These are phyloP conservation scores for Scalesia atractyloides DNA, from an alignment of 129 eudicot genomes.

Conservation along the genomic window DNA sequence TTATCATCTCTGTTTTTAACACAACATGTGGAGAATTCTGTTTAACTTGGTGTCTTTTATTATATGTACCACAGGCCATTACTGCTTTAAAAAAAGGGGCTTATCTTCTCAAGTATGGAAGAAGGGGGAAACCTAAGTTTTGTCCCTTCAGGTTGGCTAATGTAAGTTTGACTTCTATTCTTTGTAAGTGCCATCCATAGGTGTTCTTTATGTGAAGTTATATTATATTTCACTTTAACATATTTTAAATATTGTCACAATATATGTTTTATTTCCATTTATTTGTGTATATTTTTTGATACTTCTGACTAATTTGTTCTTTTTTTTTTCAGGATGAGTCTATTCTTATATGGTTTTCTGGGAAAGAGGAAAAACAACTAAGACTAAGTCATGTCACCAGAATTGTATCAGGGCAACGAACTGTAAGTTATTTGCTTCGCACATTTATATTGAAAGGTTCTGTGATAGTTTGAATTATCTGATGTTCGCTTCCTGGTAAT, in stretches of 20 bases:
- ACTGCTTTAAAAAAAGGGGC: slow-evolving; percentile 94
- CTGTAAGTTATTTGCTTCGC: slow-evolving; percentile 57
- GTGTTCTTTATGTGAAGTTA: not conserved
- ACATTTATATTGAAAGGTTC: slow-evolving; percentile 7
- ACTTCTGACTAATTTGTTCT: not conserved
- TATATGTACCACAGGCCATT: slow-evolving; percentile 61
- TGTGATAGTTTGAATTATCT: not conserved
- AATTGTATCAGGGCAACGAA: slow-evolving; percentile 96
- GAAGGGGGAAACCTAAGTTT: slow-evolving; percentile 98
- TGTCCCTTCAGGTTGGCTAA: slow-evolving; percentile 91
- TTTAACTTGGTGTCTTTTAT: slow-evolving; percentile 17
- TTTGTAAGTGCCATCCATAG: not conserved
- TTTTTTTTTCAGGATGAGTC: slow-evolving; percentile 81
- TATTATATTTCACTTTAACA: slow-evolving; percentile 1
- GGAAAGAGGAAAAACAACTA: slow-evolving; percentile 88
- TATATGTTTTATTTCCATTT: not conserved
- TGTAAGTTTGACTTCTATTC: slow-evolving; percentile 55
- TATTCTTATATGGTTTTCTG: slow-evolving; percentile 82
- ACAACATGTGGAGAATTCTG: slow-evolving; percentile 10
- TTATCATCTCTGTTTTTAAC: slow-evolving; percentile 8
- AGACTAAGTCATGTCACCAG: slow-evolving; percentile 67
- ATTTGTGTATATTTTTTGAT: not conserved
- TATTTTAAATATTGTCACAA: not conserved
- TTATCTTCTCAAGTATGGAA: slow-evolving; percentile 87
- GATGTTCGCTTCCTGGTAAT: not conserved